These are phyloP conservation scores for Pseudogymnoascus verrucosus DNA, from an alignment of 2,329 filamentous ascomycete genomes.

Conservation along the genomic window DNA sequence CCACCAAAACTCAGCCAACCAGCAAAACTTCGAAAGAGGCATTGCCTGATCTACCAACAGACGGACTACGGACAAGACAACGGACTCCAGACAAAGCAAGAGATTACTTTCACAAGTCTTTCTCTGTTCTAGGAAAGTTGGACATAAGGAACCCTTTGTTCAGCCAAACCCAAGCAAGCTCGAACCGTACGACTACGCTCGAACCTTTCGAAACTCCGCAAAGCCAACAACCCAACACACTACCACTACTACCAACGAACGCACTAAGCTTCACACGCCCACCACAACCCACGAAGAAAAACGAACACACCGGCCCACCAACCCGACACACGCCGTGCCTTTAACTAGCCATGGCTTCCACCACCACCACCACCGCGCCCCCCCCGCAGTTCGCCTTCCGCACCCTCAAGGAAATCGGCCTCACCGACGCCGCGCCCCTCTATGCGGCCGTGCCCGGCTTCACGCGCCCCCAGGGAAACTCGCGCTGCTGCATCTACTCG, in stretches of 20 bases:
- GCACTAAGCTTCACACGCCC: not conserved
- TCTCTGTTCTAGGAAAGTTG: not conserved
- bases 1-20: not conserved
- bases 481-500: constrained; percentile 92
- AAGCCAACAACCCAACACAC: not conserved
- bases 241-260: not conserved
- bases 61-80: not conserved
- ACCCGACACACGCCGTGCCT: constrained; percentile 48
- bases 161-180: not conserved
- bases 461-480: constrained; percentile 79
- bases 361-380: constrained; percentile 19
- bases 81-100: not conserved
- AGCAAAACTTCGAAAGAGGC: constrained; percentile 4
- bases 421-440: constrained; percentile 83
- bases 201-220: not conserved
- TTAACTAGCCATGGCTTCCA: constrained; percentile 84
- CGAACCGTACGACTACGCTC: not conserved
- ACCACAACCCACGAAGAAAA: constrained; percentile 7
- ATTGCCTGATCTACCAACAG: not conserved
- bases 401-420: constrained; percentile 91
- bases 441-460: constrained; percentile 84
- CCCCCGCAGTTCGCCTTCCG: constrained; percentile 94
- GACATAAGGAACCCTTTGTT: constrained; percentile 2
- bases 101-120: not conserved
- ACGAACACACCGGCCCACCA: not conserved